phyloP scores from a whole-genome alignment of 306 rosid species.

The Rosa chinensis region DNA sequence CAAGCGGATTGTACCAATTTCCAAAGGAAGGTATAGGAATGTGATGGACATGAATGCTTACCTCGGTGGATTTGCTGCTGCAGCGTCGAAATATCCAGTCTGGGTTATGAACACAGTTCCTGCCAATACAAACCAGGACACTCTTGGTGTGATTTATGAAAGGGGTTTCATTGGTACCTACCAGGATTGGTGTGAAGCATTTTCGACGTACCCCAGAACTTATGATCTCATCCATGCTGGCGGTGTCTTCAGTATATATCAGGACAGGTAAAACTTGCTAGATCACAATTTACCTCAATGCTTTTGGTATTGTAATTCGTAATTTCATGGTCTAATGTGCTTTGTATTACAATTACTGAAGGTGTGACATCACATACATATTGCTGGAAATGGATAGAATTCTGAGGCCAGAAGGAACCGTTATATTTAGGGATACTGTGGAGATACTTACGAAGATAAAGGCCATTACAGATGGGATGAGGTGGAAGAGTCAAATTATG shows the following conservation, averaged over 20 bases:
- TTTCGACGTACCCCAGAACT: constrained; percentile 93
- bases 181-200: constrained; percentile 95
- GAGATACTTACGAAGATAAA: constrained; percentile 76
- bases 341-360: constrained; percentile 19
- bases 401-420: constrained; percentile 90
- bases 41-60: constrained; percentile 90
- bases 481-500: constrained; percentile 76
- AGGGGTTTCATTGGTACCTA: constrained; percentile 88
- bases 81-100: constrained; percentile 58
- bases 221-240: constrained; percentile 91
- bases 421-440: constrained; percentile 75
- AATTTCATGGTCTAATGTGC: constrained; percentile 1
- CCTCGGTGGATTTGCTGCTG: constrained; percentile 88
- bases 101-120: constrained; percentile 97
- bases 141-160: constrained; percentile 79
- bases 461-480: constrained; percentile 68
- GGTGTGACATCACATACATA: constrained; percentile 72
- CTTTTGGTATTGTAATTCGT: neutral
- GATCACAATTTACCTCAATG: neutral
- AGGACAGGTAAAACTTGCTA: constrained; percentile 58
- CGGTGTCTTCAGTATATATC: constrained; percentile 75
- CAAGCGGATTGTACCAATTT: constrained; percentile 52
- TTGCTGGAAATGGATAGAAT: constrained; percentile 94
- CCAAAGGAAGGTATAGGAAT: constrained; percentile 69
- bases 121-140: constrained; percentile 62